Conservation (phyloP, 2,329 filamentous ascomycete genomes). For the Xylaria sp. region DNA sequence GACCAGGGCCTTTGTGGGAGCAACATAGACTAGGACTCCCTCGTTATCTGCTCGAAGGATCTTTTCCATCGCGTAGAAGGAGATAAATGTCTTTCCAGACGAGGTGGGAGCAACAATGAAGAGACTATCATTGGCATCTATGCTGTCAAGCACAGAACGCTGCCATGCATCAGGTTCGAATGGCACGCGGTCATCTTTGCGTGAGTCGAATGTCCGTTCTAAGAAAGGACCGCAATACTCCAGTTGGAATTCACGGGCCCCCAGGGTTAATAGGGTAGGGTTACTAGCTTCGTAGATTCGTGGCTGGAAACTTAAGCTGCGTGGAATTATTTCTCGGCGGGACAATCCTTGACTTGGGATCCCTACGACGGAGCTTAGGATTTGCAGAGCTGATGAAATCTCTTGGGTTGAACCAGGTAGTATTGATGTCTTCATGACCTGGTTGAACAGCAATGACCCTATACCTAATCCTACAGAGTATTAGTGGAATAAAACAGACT, state of each 20-base stretch:
- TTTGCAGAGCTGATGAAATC: slow-evolving; percentile 21
- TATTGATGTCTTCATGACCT: slow-evolving; percentile 29
- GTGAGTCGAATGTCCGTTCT: slow-evolving; percentile 77
- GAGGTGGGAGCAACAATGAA: slow-evolving; percentile 82
- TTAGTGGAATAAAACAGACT: slow-evolving; percentile 3
- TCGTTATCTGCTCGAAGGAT: slow-evolving; percentile 74
- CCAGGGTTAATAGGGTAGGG: not conserved
- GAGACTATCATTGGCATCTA: slow-evolving; percentile 75
- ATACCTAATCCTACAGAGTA: slow-evolving; percentile 26
- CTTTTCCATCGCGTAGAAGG: slow-evolving; percentile 85
- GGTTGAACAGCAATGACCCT: slow-evolving; percentile 38
- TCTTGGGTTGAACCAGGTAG: slow-evolving; percentile 34
- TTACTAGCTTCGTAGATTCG: slow-evolving; percentile 4
- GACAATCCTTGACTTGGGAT: slow-evolving; percentile 24
- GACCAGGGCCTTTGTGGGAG: slow-evolving; percentile 82
- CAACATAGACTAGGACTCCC: slow-evolving; percentile 79
- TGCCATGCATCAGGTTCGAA: slow-evolving; percentile 85
- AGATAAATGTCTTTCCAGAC: slow-evolving; percentile 85
- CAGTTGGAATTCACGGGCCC: slow-evolving; percentile 68
- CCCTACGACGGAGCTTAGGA: slow-evolving; percentile 27
- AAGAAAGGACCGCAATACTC: slow-evolving; percentile 76
- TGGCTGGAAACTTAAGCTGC: slow-evolving; percentile 27
- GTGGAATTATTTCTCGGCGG: slow-evolving; percentile 18
- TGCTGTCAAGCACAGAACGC: slow-evolving; percentile 74
- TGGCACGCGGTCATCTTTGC: slow-evolving; percentile 71